phyloP scores from a whole-genome alignment of 2,329 filamentous ascomycete species.

The Myriosclerotinia scirpicola region DNA sequence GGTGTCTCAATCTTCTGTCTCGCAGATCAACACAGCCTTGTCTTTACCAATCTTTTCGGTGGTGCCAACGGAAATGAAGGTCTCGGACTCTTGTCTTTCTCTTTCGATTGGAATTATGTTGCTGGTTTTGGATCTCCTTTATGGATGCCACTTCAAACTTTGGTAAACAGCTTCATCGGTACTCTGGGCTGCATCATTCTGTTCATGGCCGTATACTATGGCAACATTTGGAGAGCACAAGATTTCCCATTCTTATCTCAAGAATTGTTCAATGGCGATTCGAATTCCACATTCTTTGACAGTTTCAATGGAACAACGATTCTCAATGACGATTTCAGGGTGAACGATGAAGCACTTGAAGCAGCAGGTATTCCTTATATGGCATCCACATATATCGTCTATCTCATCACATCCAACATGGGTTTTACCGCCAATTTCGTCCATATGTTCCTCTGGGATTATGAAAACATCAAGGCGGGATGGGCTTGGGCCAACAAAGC shows the following conservation, averaged over 20 bases:
- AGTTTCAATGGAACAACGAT: constrained; percentile 48
- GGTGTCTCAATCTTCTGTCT: constrained; percentile 49
- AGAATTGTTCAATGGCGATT: constrained; percentile 43
- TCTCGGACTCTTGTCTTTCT: constrained; percentile 41
- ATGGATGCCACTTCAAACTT: constrained; percentile 40
- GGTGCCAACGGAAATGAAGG: constrained; percentile 50
- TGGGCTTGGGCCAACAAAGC: constrained; percentile 37
- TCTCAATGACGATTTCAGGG: constrained; percentile 44
- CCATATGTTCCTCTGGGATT: constrained; percentile 47
- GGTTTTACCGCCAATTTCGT: constrained; percentile 49
- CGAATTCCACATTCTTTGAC: constrained; percentile 42
- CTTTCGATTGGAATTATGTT: constrained; percentile 49
- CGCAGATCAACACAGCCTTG: constrained; percentile 44
- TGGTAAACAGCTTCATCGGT: constrained; percentile 41
- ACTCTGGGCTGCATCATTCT: constrained; percentile 40
- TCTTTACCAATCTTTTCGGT: constrained; percentile 52
- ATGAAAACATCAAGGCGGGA: constrained; percentile 43
- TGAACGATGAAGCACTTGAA: constrained; percentile 43
- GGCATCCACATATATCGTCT: constrained; percentile 44
- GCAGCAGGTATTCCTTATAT: constrained; percentile 46
- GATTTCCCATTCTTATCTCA: constrained; percentile 48
- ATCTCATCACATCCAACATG: constrained; percentile 48
- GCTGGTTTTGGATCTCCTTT: constrained; percentile 31
- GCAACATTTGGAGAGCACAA: constrained; percentile 45
- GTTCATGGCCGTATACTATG: constrained; percentile 46